phyloP scores from a whole-genome alignment of 257 asterid species.

The Craterostigma plantagineum region DNA sequence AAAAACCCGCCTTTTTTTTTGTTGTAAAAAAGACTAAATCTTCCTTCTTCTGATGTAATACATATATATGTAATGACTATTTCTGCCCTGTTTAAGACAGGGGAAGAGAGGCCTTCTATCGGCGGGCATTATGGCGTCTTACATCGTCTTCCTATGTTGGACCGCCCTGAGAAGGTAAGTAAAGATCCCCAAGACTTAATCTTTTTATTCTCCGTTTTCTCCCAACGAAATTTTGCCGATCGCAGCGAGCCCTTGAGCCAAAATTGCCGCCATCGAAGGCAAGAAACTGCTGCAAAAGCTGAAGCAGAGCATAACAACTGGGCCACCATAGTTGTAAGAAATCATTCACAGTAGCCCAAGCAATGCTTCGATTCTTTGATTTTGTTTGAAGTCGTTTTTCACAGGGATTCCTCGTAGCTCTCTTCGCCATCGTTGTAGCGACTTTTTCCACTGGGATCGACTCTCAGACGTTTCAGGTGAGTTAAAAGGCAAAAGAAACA shows the following conservation, averaged over 20 bases:
- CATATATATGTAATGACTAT: neutral
- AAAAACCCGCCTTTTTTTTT: neutral
- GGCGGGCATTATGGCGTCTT: slow-evolving; percentile 95
- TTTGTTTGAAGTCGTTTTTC: no score
- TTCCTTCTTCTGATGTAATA: neutral
- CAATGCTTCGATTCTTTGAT: no score
- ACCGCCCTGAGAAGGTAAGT: slow-evolving; percentile 89
- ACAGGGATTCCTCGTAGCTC: slow-evolving; percentile 71
- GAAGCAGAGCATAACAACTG: slow-evolving; percentile 64
- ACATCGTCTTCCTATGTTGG: slow-evolving; percentile 85
- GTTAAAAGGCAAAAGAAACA: no score
- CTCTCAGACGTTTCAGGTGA: slow-evolving; percentile 79
- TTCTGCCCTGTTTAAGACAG: slow-evolving; percentile 30
- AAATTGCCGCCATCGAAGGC: slow-evolving; percentile 54
- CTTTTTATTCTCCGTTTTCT: no score
- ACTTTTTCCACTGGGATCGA: slow-evolving; percentile 94
- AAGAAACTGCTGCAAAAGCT: slow-evolving; percentile 10
- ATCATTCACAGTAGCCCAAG: slow-evolving; percentile 1
- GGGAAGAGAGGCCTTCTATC: slow-evolving; percentile 82
- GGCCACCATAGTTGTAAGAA: slow-evolving; percentile 62
- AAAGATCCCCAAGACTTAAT: neutral
- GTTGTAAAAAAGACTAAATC: no score
- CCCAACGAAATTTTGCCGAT: slow-evolving; percentile 1
- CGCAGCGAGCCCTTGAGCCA: slow-evolving; percentile 74
- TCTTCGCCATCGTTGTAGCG: slow-evolving; percentile 72